phyloP scores from a whole-genome alignment of 164 flowering plant species.

The Berberis vulgaris region DNA sequence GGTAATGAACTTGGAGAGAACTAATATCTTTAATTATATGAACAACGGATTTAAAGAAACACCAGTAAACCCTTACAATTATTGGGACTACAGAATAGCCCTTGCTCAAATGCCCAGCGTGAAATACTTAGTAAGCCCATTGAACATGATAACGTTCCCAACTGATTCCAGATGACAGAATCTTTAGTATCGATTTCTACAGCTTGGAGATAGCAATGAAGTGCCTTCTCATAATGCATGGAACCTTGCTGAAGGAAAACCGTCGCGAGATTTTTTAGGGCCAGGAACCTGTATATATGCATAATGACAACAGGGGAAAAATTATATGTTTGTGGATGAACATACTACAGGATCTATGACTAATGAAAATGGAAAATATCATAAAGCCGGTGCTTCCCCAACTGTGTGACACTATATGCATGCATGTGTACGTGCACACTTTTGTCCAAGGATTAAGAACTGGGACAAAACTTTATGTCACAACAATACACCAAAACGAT shows the following conservation, averaged over 20 bases:
- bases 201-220: constrained; percentile 90
- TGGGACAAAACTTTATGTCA: no score
- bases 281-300: constrained; percentile 63
- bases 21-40: background rate
- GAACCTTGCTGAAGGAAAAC: constrained; percentile 89
- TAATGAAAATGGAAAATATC: no score
- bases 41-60: background rate
- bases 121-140: constrained; percentile 89
- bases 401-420: no score
- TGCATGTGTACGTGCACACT: no score
- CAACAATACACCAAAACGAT: no score
- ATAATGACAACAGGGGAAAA: background rate
- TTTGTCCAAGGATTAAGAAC: no score
- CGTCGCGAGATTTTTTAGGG: constrained; percentile 87
- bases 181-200: constrained; percentile 93
- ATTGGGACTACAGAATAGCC: constrained; percentile 88
- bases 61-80: constrained; percentile 54
- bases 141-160: constrained; percentile 88
- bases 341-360: no score
- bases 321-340: no score
- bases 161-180: constrained; percentile 92
- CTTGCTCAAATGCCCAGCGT: constrained; percentile 99
- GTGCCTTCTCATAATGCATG: constrained; percentile 61
- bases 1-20: no score
- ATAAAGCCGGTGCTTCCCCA: no score